Conservation (phyloP, 129 eudicot genomes). For the Flaveria brownii region DNA sequence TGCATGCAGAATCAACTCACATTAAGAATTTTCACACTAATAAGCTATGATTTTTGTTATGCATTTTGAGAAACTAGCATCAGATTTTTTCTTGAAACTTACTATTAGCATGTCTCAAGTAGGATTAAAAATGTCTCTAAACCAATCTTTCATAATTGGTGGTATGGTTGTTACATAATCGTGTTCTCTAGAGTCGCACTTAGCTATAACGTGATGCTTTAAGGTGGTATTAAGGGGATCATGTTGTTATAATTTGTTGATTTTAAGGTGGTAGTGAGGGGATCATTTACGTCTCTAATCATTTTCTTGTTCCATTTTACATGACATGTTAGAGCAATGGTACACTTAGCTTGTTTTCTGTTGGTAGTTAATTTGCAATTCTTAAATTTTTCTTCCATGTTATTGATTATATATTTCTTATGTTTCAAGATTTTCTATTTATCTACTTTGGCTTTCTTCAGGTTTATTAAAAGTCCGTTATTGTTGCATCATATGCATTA, state of each 20-base stretch:
- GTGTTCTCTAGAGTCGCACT: background rate
- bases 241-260: background rate
- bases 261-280: too few relatives aligned
- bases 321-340: slow-evolving; percentile 10
- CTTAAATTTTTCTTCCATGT: background rate
- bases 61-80: slow-evolving; percentile 17
- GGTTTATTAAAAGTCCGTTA: background rate
- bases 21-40: background rate
- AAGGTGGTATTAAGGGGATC: background rate
- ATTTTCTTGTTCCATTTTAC: slow-evolving; percentile 2
- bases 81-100: slow-evolving; percentile 3
- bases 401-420: slow-evolving; percentile 5
- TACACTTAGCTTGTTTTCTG: slow-evolving; percentile 19
- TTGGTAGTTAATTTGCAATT: background rate
- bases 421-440: slow-evolving; percentile 22
- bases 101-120: background rate
- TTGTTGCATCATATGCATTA: too few relatives aligned
- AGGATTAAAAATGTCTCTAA: slow-evolving; percentile 3
- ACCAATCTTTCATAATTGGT: background rate
- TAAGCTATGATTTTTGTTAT: background rate
- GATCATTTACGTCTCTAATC: background rate
- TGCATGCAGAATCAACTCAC: background rate
- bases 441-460: slow-evolving; percentile 4
- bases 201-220: slow-evolving; percentile 3
- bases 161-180: background rate